Evolutionary conservation across 768 basidiomycete species (phyloP).

Genomic region (Kwoniella europaea): DNA sequence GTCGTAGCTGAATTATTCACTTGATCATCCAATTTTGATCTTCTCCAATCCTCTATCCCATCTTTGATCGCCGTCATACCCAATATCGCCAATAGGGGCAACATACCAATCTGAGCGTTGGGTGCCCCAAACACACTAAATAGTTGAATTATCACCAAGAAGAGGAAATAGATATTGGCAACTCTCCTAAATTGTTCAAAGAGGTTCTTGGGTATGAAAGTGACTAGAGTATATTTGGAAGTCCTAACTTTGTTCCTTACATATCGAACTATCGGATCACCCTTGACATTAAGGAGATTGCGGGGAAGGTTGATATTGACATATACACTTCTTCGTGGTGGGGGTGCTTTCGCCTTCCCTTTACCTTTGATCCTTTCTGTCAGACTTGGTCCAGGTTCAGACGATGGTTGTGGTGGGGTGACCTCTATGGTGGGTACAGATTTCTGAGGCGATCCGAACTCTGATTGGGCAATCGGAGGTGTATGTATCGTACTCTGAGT

Average conservation of each 20-base stretch:
- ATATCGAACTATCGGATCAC: conserved; percentile 81
- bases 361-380: conserved; percentile 11
- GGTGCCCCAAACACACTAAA: conserved; percentile 91
- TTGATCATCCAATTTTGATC: conserved; percentile 82
- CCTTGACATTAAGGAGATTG: conserved; percentile 69
- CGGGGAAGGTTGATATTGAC: conserved; percentile 74
- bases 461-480: neutral
- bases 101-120: conserved; percentile 75
- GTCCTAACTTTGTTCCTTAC: conserved; percentile 92
- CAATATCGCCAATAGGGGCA: conserved; percentile 87
- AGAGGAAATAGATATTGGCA: conserved; percentile 91
- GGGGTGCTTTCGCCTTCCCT: conserved; percentile 15
- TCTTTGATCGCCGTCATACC: conserved; percentile 92
- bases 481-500: conserved; percentile 13
- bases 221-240: conserved; percentile 86
- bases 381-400: neutral
- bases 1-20: conserved; percentile 95
- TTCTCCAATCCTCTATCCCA: conserved; percentile 93
- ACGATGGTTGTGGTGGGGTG: neutral
- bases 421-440: neutral
- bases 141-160: conserved; percentile 80
- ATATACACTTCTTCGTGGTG: conserved; percentile 72
- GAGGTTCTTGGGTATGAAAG: conserved; percentile 91
- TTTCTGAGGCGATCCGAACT: conserved; percentile 3
- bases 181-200: conserved; percentile 92